Evolutionary conservation across 768 basidiomycete species (phyloP), one percentile per base, ranked within the genome.

Genomic region (Boletus subcaerulescens): DNA sequence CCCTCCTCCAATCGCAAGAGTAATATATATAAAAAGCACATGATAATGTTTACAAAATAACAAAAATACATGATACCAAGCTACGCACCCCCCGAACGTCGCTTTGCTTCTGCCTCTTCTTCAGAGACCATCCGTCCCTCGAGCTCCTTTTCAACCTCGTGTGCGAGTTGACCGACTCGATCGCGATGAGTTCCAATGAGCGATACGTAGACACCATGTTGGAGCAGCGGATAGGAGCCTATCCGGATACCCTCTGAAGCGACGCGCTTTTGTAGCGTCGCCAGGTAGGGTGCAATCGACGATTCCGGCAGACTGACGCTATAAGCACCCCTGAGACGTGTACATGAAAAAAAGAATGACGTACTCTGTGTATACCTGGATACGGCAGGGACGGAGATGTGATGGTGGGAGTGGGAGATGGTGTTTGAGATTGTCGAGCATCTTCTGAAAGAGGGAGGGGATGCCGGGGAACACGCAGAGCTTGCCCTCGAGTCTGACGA

Each of bases 391-490:
- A 54, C 90, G 85, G 63, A 87, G 82, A 31, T 76, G 74, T 10
- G 78, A 74, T 0, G 91, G 90, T 14, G 93, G 93, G 24, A 98
- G 79, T 2, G 91, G 85, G 1, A 98, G 73, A 67, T 85, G 91
- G 10, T 83, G 82, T 14, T 82, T 82, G 20, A 95, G 74, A 18
- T 80, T 83, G 50, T 85, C 80, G 35, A 97, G 73, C 78, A 98
- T 87, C 69, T 81, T 83, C 62, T 88, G 84, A 73, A 95, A 96
- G 31, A 96, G 77, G 4, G 77, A 72, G 0, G 95, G 95, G 43
- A 97, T 91, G 31, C 95, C 95, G 0, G 95, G 95, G 72, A 98
- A 87, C 26, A 98, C 77, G 71, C 92, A 96, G 15, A 97, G 77
- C 73, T 91, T 95, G 22, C 89, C 88, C 61, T 83, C 83, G 3